Conservation (phyloP, 2,329 filamentous ascomycete species). For the Aureobasidium sp. region DNA sequence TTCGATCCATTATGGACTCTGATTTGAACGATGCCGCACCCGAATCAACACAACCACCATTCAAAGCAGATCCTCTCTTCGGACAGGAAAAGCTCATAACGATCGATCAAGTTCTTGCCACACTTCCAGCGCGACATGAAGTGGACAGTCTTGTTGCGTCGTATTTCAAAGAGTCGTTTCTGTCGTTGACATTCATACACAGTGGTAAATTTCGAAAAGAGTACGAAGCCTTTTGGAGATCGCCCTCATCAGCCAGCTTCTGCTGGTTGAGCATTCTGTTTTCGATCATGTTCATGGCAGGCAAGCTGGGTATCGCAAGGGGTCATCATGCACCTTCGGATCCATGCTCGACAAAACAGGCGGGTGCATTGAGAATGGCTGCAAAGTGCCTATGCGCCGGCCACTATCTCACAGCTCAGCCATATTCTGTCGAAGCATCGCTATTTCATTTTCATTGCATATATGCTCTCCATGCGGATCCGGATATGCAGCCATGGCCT, state of each 20-base stretch:
- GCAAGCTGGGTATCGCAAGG: neutral
- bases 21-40: neutral
- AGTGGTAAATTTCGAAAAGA: slow-evolving; percentile 7
- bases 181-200: slow-evolving; percentile 5
- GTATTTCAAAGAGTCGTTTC: neutral
- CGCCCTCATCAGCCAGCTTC: neutral
- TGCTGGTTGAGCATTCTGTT: slow-evolving; percentile 9
- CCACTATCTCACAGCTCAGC: neutral
- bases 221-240: slow-evolving; percentile 7
- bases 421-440: slow-evolving; percentile 9
- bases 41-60: neutral
- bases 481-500: neutral
- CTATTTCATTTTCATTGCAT: neutral
- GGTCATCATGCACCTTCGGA: neutral
- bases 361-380: neutral
- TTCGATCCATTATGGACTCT: neutral
- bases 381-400: slow-evolving; percentile 4
- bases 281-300: slow-evolving; percentile 6
- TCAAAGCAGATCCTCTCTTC: neutral
- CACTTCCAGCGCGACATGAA: neutral
- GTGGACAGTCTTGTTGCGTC: neutral
- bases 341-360: neutral
- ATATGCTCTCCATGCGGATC: neutral
- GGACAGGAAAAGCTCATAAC: neutral
- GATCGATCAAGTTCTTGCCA: neutral